Evolutionary conservation across 164 flowering plant genomes (phyloP), one percentile per base, ranked within the genome.

Genomic region (Piper longum): DNA sequence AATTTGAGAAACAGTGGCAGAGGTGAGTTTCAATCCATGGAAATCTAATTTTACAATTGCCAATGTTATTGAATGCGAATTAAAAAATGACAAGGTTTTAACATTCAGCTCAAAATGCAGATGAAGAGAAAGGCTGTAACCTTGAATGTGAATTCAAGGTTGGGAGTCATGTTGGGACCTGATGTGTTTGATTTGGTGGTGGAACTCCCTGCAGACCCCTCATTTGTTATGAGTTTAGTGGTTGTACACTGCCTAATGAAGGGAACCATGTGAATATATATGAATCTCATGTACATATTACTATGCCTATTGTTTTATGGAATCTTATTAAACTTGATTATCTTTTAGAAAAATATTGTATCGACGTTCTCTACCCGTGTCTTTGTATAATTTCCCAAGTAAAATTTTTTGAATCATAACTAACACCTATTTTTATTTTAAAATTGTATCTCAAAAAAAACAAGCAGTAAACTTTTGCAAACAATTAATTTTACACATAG

Each of bases 151-250:
- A 26, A 26, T 26, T 26, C 82, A 66, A 54, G 74, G 12, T 68
- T 73, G 4, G 90, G 88, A 40, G 75, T 82, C 14, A n/a, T 40
- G 16, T 54, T 87, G 60, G 89, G 89, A 59, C 75, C 76, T 17
- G 93, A 87, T 73, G 89, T 87, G 41, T 66, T 85, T 41, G 73
- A 67, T 40, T 69, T 87, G 73, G 76, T 42, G 65, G 80, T 87
- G 73, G 81, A 82, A 62, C 75, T 84, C 19, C 41, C 71, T 3
- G 62, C 66, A 4, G 88, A 87, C 64, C 84, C 75, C 52, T 70
- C 69, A 43, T 62, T 70, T 4, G 62, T 70, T 48, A 57, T 70
- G 65, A 69, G 66, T 1, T n/a, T 70, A 16, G 54, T 70, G 45
- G 52, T 62, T 39, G 73, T 70, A 0, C 41, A 66, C 51, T 54